Conservation (phyloP, 257 asterid genomes). For the Plantago major region DNA sequence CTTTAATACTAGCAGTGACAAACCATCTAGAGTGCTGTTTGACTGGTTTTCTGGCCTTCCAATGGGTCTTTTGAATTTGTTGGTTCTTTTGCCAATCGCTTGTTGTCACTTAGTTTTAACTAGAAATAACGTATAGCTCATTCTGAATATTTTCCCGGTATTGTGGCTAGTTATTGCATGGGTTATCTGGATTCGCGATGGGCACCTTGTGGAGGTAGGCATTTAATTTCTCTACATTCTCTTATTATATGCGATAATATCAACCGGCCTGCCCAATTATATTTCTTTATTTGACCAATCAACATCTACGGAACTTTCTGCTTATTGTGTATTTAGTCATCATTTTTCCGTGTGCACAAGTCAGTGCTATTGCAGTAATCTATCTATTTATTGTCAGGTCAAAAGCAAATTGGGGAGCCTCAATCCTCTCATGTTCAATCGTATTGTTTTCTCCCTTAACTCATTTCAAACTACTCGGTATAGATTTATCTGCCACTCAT, state of each 20-base stretch:
- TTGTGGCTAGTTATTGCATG: constrained; percentile 70
- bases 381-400: constrained; percentile 42
- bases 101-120: background rate
- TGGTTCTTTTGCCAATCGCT: background rate
- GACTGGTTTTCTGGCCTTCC: background rate
- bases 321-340: background rate
- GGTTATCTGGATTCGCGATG: constrained; percentile 83
- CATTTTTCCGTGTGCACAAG: background rate
- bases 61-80: background rate
- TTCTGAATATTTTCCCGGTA: constrained; percentile 19
- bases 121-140: constrained; percentile 3
- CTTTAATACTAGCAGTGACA: background rate
- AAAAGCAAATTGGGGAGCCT: constrained; percentile 67
- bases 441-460: constrained; percentile 41
- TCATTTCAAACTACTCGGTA: constrained; percentile 16
- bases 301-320: background rate
- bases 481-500: background rate
- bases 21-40: too few relatives aligned
- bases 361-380: background rate
- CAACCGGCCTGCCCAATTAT: constrained; percentile 6
- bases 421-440: constrained; percentile 65
- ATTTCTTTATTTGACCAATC: background rate
- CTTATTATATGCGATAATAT: background rate
- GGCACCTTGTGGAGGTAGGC: constrained; percentile 91
- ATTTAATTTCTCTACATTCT: background rate